A percentile compares a stretch with the other conserved stretches of the same genome.
phyloP scores from a whole-genome alignment of 352 stramenopile genomes.

The Globisporangium viniferum region DNA sequence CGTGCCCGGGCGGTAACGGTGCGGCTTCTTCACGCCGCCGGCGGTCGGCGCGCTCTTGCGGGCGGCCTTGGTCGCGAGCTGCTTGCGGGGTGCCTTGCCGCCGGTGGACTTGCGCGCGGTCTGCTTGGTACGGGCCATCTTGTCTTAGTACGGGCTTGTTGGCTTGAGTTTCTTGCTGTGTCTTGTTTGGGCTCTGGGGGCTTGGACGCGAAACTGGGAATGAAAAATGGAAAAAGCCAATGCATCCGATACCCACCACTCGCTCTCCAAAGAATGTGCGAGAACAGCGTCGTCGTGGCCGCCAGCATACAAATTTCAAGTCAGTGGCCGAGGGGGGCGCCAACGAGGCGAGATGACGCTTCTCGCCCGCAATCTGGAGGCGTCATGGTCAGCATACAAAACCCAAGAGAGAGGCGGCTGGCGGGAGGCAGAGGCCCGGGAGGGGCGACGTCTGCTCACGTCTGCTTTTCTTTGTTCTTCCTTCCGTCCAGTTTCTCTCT shows the following conservation, averaged over 20 bases:
- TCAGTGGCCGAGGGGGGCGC: conserved; percentile 30
- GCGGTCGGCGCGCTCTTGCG: not conserved
- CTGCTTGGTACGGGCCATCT: conserved; percentile 96
- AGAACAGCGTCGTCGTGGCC: conserved; percentile 14
- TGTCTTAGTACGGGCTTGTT: conserved; percentile 3
- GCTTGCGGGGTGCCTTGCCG: conserved; percentile 93
- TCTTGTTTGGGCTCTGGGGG: conserved; percentile 9
- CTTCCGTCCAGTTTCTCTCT: conserved; percentile 15
- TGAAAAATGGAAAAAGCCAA: conserved; percentile 20
- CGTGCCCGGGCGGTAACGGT: not conserved
- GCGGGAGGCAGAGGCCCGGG: conserved; percentile 7
- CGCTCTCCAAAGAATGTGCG: not conserved
- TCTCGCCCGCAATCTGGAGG: conserved; percentile 9
- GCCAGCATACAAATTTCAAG: conserved; percentile 41
- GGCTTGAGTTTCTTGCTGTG: not conserved
- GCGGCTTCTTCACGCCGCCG: not conserved
- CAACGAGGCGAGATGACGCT: conserved; percentile 33
- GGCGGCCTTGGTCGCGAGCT: conserved; percentile 55
- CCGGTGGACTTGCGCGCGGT: conserved; percentile 95
- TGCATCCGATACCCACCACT: not conserved
- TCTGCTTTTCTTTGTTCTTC: conserved; percentile 24
- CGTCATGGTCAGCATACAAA: conserved; percentile 4
- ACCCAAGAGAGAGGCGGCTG: not conserved
- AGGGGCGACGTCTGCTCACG: conserved; percentile 26
- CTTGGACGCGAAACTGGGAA: conserved; percentile 45